Base-by-base conservation (phyloP, 2,329 filamentous ascomycete species). In the Aureobasidium sp. region DNA sequence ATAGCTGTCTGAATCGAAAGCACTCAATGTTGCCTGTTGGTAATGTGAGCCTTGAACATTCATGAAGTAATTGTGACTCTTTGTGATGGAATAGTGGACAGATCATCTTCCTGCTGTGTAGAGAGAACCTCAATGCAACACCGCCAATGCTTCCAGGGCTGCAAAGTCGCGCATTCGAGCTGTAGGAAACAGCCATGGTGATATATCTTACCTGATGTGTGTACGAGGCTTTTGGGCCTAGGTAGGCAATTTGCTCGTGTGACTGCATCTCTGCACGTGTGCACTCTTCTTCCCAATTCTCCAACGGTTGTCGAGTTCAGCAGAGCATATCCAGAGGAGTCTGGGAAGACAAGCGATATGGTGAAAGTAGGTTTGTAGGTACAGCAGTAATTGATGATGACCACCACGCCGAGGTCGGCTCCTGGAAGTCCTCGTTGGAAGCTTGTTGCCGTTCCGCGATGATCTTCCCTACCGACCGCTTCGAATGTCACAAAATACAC, bases 191-290 rank as follows among this genome's bases (percentile, higher is more conserved):
- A 43, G 9, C 4, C 57, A 21, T 17, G 33, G 31, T 50, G 31
- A 63, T 62, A 17, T 40, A 31, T 61, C 71, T 62, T 68, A 87
- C 85, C 79, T 88, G 85, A 70, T 89, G 85, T 29, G 85, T 87
- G 69, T 87, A 88, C 35, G 84, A 87, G 25, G 83, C 83, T 65
- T 78, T 72, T 3, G 85, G 85, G 8, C 85, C 85, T 31, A 89
- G 72, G 68, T 83, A 89, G 43, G 83, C 80, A 27, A 84, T 72
- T 51, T 61, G 38, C 57, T 60, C 58, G 38, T 45, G 38, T 47
- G 47, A 45, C 40, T 60, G 58, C 58, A 60, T 87, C 90, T 66
- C 86, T 87, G 21, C 21, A 46, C 53, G 29, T 19, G 8, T 35
- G 27, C 13, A 35, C 11, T 35, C n/a, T n/a, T n/a, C n/a, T 46